Evolutionary conservation across 306 rosid species (phyloP).

Genomic region (Notholithocarpus densiflorus): DNA sequence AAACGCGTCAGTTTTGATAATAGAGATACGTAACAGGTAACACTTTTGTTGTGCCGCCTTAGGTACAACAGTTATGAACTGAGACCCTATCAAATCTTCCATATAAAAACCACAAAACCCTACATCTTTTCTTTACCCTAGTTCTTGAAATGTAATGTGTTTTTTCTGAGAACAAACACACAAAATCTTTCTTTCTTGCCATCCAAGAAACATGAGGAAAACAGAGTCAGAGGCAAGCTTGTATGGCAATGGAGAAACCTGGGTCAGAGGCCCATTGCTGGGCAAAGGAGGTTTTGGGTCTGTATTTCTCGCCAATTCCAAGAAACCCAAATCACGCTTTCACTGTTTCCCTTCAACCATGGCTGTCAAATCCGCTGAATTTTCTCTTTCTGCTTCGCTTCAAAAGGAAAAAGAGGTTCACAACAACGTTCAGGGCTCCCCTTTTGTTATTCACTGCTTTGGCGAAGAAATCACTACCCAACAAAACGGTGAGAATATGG

Average conservation of each 20-base stretch:
- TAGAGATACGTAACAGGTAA: too few relatives aligned
- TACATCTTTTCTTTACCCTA: too few relatives aligned
- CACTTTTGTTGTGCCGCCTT: too few relatives aligned
- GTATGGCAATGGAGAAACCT: not conserved
- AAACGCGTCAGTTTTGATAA: too few relatives aligned
- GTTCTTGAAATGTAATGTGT: too few relatives aligned
- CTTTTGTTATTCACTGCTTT: constrained; percentile 7
- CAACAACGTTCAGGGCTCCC: constrained; percentile 9
- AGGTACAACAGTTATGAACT: too few relatives aligned
- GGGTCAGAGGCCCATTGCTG: constrained; percentile 8
- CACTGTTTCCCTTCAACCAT: constrained; percentile 13
- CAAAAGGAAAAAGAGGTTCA: constrained; percentile 25
- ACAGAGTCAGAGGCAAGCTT: not conserved
- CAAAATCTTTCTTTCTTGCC: too few relatives aligned
- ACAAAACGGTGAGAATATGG: constrained; percentile 8
- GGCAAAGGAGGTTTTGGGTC: constrained; percentile 35
- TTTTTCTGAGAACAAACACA: too few relatives aligned
- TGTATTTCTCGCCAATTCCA: constrained; percentile 29
- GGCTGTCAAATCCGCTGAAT: constrained; percentile 29
- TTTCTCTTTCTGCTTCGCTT: constrained; percentile 18
- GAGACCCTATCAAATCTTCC: too few relatives aligned
- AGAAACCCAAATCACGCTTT: not conserved
- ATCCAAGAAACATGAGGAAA: too few relatives aligned
- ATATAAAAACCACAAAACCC: too few relatives aligned
- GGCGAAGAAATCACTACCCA: constrained; percentile 24